Evolutionary conservation across 2,329 filamentous ascomycete species (phyloP), one percentile per base, ranked within the genome.

Genomic region (Claviceps sorghi): DNA sequence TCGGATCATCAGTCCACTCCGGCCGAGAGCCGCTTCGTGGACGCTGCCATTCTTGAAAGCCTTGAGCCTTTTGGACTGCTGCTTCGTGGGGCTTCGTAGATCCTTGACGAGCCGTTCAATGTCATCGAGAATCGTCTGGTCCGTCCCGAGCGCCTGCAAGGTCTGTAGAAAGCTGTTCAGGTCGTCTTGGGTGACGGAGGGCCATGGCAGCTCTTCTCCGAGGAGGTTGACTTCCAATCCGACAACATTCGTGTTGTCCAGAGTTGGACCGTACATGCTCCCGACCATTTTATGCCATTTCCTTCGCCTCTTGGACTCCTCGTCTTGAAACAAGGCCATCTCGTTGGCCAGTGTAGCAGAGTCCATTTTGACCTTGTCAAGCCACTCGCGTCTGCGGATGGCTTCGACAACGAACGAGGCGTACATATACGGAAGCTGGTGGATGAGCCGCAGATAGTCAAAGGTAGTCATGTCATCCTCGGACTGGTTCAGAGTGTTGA

Each of bases 41-140:
- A 97, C 79, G 63, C 93, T 97, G 17, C 93, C 93, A 63, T 94
- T 93, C 64, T 96, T 96, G 73, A 98, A 97, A 5, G 88, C 89
- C 65, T 91, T 95, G 7, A 93, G 80, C 53, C 88, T 81, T 66
- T 88, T 90, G 55, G 83, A 80, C 63, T 95, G 90, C 64, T 93
- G 88, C 60, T 85, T 88, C 0, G 88, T 93, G 2, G 91, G 89
- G 52, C 78, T 80, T 63, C 83, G 83, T 15, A 97, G 74, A 51
- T 95, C 89, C 55, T 83, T 82, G 54, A 94, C 77, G 19, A 89
- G 78, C 61, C 88, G 86, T 3, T 75, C 72, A 36, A 97, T 75
- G 50, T 95, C 87, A 11, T 82, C 76, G 1, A 88, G 72, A 54
- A 90, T 72, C 1, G 73, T 72, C 5, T 80, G 72, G 53, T 91